Base-by-base conservation (phyloP, 768 basidiomycete genomes). In the Tubosaeta sp. region DNA sequence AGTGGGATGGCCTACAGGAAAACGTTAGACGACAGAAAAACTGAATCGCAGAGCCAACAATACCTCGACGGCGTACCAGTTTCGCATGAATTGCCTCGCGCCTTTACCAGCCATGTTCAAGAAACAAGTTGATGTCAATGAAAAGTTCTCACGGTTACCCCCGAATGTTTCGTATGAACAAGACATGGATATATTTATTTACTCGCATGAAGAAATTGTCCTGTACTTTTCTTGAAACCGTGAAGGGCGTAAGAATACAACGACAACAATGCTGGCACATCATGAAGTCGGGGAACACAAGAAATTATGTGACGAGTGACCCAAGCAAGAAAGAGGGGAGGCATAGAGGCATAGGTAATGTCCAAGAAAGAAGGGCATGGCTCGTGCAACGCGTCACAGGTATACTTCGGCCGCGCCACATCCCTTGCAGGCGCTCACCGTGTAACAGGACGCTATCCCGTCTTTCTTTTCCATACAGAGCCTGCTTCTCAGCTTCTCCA, bases 401-500 rank as follows among this genome's bases (percentile, higher is more conserved):
- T 57, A 65, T 34, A 69, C 58, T 32, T 59, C 44, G 11, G 48
- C 42, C 5, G 49, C 55, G 16, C 56, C 46, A 58, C 68, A 71
- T 43, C 67, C 59, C 34, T 64, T 65, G 57, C 68, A 69, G 32
- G 67, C 63, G 55, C 53, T 53, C 26, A 69, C 61, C 59, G 47
- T 57, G 25, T 38, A 60, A 56, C 63, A 67, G 3, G 56, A 53
- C 12, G 33, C 43, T 14, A 41, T 57, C 42, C 58, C 65, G 12
- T 46, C 47, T 19, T 54, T 52, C 52, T 45, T 55, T 52, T 76
- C 73, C 32, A 69, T 63, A 59, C 77, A 73, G 64, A 91, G 69
- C 57, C 83, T 79, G 31, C 66, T 61, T 64, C 74, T 76, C 59
- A 91, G 69, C 68, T 78, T 82, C 64, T 80, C 78, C 59, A 91